Percentiles rank a stretch among this genome's conserved stretches.
phyloP scores from a whole-genome alignment of 176 grass and related monocot species.

The Musa troglodytarum region DNA sequence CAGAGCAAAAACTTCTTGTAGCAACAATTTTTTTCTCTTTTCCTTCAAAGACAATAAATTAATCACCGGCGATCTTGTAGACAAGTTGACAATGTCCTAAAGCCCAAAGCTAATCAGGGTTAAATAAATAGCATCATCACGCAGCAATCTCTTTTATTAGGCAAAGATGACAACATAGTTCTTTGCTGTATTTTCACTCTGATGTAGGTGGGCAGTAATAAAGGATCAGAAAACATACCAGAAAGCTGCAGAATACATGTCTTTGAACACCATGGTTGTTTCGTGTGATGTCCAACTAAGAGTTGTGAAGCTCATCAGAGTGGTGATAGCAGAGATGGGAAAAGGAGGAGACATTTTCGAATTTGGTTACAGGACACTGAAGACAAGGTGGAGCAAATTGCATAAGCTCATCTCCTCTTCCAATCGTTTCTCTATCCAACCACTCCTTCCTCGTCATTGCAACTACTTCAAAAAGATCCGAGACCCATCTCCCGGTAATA shows the following conservation, averaged over 20 bases:
- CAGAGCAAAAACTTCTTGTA: no score
- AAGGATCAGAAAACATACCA: slow-evolving; percentile 39
- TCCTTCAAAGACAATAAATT: neutral
- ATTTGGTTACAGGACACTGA: slow-evolving; percentile 46
- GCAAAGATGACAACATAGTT: neutral
- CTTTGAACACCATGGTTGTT: slow-evolving; percentile 32
- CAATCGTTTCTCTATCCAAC: slow-evolving; percentile 55
- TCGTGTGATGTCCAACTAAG: slow-evolving; percentile 70
- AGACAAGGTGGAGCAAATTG: slow-evolving; percentile 41
- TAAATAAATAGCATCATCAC: no score
- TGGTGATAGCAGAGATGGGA: slow-evolving; percentile 40
- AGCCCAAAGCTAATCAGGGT: neutral
- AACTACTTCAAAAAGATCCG: slow-evolving; percentile 45
- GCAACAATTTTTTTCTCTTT: neutral
- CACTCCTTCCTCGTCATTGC: slow-evolving; percentile 45
- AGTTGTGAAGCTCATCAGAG: slow-evolving; percentile 43
- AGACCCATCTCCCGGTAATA: slow-evolving; percentile 62
- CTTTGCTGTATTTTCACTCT: neutral
- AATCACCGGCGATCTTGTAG: neutral
- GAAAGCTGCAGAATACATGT: slow-evolving; percentile 22
- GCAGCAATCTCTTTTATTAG: neutral
- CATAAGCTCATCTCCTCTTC: slow-evolving; percentile 36
- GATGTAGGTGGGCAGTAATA: slow-evolving; percentile 69
- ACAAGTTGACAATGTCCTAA: neutral
- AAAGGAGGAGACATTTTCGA: slow-evolving; percentile 49